Conservation (phyloP, 2,329 filamentous ascomycete species). For the Xylogone sp. region DNA sequence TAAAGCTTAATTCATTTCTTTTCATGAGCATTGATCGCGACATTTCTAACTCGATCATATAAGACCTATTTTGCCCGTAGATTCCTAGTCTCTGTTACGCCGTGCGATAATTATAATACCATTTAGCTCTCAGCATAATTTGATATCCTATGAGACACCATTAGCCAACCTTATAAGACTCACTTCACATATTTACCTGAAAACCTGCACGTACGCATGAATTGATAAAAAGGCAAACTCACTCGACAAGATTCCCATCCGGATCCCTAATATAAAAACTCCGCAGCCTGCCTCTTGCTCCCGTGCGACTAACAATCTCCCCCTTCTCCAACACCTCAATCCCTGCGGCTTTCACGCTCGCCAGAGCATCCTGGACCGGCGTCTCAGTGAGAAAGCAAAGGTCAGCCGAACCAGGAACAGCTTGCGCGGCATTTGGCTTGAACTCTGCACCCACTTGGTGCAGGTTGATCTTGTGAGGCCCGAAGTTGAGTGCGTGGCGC, state of each 20-base stretch:
- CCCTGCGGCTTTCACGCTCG: conserved; percentile 8
- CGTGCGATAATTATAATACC: too few species aligned
- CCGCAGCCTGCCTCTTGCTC: conserved; percentile 48
- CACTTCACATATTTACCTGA: too few species aligned
- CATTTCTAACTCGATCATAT: too few species aligned
- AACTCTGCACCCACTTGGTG: conserved; percentile 56
- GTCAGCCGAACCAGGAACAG: conserved; percentile 54
- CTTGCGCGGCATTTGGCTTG: conserved; percentile 52
- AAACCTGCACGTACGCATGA: too few species aligned
- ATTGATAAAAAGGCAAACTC: conserved; percentile 4
- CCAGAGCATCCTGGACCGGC: neutral
- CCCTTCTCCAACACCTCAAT: conserved; percentile 36
- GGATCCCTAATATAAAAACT: conserved; percentile 60
- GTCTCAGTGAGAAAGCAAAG: conserved; percentile 44
- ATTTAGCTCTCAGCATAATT: too few species aligned
- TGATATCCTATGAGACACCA: too few species aligned
- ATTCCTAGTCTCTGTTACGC: too few species aligned
- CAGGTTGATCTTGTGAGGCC: conserved; percentile 57
- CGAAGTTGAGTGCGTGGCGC: conserved; percentile 53
- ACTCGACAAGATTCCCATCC: conserved; percentile 62
- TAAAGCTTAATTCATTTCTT: too few species aligned
- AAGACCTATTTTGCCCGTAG: too few species aligned
- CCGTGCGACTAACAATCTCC: conserved; percentile 49
- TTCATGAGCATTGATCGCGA: too few species aligned
- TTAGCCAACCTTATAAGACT: too few species aligned